Conservation (phyloP, 2,329 filamentous ascomycete genomes). For the Sarocladium strictum region DNA sequence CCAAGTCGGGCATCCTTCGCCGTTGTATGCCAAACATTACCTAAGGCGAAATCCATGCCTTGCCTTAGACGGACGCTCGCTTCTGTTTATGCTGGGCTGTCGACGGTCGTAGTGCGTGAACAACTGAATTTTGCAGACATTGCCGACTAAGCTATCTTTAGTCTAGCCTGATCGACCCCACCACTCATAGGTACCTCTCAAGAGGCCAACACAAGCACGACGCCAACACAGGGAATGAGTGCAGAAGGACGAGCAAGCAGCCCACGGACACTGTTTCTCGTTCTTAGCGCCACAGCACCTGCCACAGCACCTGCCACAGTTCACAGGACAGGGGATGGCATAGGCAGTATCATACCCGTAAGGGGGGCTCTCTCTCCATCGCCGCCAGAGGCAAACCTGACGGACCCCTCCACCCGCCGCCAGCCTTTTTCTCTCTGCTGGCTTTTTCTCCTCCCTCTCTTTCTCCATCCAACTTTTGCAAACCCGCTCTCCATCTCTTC, state of each 20-base stretch:
- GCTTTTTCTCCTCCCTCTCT: constrained; percentile 4
- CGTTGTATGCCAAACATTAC: background rate
- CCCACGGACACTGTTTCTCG: background rate
- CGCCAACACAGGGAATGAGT: too few species aligned
- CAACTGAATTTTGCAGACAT: background rate
- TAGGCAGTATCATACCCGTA: too few species aligned
- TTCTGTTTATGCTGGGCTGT: too few species aligned
- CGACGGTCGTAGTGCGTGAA: background rate
- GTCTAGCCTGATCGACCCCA: constrained; percentile 16
- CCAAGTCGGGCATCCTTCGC: background rate
- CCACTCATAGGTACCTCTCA: too few species aligned
- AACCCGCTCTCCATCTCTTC: constrained; percentile 9
- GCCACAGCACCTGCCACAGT: background rate
- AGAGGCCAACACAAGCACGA: too few species aligned
- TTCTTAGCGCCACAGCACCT: too few species aligned
- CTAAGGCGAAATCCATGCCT: background rate
- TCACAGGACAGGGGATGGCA: background rate
- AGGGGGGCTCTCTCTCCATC: constrained; percentile 4
- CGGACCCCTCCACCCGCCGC: constrained; percentile 3
- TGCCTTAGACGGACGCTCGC: too few species aligned
- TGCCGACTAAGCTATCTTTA: background rate
- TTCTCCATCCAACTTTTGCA: constrained; percentile 15
- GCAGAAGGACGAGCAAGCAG: background rate
- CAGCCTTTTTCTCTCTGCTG: constrained; percentile 3
- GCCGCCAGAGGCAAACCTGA: constrained; percentile 3